Base-by-base conservation (phyloP, 257 asterid species). In the Solanum chiquidenum region DNA sequence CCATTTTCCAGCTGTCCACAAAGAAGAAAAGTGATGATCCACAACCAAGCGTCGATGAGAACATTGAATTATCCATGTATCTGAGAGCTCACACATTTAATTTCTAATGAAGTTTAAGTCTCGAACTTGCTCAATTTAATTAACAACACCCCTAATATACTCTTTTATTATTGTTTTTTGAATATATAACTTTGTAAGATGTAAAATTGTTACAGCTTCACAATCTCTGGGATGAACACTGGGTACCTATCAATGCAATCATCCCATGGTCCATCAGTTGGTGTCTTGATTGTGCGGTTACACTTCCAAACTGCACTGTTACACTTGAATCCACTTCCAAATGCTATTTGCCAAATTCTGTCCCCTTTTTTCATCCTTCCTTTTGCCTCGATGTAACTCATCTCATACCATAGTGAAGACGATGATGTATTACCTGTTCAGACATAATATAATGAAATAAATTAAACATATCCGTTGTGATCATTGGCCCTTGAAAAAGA, bases 261-360 rank as follows among this genome's bases (percentile, higher is more conserved):
- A 0, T 82, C 69, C 99, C 99, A 96, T 0, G 99, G 99, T 9
- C 98, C 98, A 35, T 93, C 94, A 0, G 38, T 16, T 14, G 95
- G 92, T 5, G 93, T 80, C 52, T 92, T 91, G 89, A 96, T 94
- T 40, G 94, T 93, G 4, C 94, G 91, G 20, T 95, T 94, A 58
- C 98, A 95, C 66, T 94, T 94, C 98, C 98, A 95, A 12, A 95
- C 95, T 1, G 98, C 98, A 75, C 98, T 94, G 91, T 95, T 95
- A 46, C 98, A 95, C 90, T 95, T 95, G 21, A 95, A 95, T 1
- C 98, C 98, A 90, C 98, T 95, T 27, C 98, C 98, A 27, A 95
- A 95, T 1, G 98, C 98, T 5, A 95, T 95, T 88, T 95, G 98
- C 98, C 98, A 95, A 27, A 95, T 92, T 20, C 98, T 79, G 5